phyloP scores from a whole-genome alignment of 371 early-diverging fungal species.

The Actinomortierella wolfii region DNA sequence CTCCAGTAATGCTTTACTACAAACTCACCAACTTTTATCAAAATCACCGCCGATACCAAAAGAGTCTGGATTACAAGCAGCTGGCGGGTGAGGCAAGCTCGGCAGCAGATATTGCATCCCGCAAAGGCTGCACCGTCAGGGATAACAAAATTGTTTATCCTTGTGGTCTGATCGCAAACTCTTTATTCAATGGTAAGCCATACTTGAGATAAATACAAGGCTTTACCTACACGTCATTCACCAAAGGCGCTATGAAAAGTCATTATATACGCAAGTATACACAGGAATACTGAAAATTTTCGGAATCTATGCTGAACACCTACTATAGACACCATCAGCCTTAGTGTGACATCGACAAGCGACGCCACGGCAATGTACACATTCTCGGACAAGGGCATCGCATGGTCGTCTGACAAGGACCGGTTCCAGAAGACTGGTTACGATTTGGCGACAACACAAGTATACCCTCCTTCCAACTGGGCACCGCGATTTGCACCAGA shows the following conservation, averaged over 20 bases:
- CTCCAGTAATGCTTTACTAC: constrained; percentile 92
- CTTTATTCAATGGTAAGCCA: constrained; percentile 83
- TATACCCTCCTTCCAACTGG: constrained; percentile 84
- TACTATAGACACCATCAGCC: constrained; percentile 38
- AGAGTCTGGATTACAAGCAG: constrained; percentile 86
- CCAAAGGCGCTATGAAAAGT: too few relatives aligned
- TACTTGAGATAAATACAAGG: too few relatives aligned
- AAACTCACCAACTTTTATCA: constrained; percentile 97
- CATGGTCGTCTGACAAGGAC: constrained; percentile 87
- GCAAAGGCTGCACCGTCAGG: constrained; percentile 17
- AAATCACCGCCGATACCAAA: constrained; percentile 95
- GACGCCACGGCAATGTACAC: constrained; percentile 39
- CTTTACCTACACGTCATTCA: too few relatives aligned
- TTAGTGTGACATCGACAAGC: not conserved
- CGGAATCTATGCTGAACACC: too few relatives aligned
- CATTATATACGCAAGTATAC: too few relatives aligned
- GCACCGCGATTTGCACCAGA: constrained; percentile 55
- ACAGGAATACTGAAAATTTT: too few relatives aligned
- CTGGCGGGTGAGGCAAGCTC: constrained; percentile 65
- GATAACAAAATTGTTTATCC: constrained; percentile 20
- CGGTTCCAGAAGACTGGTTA: constrained; percentile 70
- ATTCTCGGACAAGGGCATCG: constrained; percentile 70
- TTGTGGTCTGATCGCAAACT: constrained; percentile 70
- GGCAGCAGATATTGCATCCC: constrained; percentile 3
- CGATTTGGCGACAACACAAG: constrained; percentile 28